Conservation (phyloP, 2,329 filamentous ascomycete species). For the Nemania sp. region DNA sequence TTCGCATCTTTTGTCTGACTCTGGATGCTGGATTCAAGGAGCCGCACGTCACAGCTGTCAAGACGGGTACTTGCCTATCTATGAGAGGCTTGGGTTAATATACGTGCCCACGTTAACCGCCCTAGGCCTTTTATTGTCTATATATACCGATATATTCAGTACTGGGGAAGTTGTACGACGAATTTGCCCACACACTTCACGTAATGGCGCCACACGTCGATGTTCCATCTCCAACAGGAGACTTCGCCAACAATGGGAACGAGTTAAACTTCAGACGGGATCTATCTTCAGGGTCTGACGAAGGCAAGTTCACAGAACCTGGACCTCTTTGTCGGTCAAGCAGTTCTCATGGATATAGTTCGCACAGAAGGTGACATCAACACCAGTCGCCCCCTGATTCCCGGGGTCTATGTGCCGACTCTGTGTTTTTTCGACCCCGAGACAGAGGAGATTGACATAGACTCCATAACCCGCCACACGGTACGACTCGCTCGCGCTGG, state of each 20-base stretch:
- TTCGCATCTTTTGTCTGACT: neutral
- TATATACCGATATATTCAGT: neutral
- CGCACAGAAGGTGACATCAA: constrained; percentile 23
- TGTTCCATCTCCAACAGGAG: constrained; percentile 11
- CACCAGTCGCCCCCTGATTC: constrained; percentile 55
- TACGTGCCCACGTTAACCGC: neutral
- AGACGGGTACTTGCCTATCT: neutral
- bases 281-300: neutral
- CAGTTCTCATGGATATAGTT: constrained; percentile 20
- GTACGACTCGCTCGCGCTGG: constrained; percentile 79
- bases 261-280: constrained; percentile 9
- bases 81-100: neutral
- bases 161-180: neutral
- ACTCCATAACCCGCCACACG: constrained; percentile 70
- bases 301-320: constrained; percentile 4
- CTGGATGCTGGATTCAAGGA: constrained; percentile 18
- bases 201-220: constrained; percentile 36
- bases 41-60: constrained; percentile 8
- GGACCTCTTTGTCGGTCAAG: neutral
- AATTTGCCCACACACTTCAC: neutral
- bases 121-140: neutral
- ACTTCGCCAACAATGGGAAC: neutral
- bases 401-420: constrained; percentile 78
- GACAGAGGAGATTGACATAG: constrained; percentile 74
- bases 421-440: constrained; percentile 77